Percentiles rank a stretch among this genome's conserved stretches.
Evolutionary conservation across 306 rosid species (phyloP).

Genomic region (Prunus armeniaca): DNA sequence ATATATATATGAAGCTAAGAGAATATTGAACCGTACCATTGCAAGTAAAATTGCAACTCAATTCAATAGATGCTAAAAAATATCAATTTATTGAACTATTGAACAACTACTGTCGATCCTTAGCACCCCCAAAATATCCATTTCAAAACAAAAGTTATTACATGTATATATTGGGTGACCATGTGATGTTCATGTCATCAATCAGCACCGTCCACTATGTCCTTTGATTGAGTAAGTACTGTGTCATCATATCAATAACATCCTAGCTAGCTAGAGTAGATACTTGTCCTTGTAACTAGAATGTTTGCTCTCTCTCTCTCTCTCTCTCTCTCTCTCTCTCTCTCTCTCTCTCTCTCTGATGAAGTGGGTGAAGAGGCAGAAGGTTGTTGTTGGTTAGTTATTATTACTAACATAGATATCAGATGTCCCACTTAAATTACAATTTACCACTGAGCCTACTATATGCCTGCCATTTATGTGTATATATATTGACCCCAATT

Average conservation of each 20-base stretch:
- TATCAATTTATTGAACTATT: too few relatives aligned
- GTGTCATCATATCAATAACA: neutral
- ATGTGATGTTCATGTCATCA: constrained; percentile 6
- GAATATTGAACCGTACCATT: too few relatives aligned
- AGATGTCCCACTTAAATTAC: constrained; percentile 8
- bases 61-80: too few relatives aligned
- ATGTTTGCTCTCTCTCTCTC: neutral
- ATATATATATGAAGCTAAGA: too few relatives aligned
- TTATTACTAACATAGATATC: constrained; percentile 21
- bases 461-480: neutral
- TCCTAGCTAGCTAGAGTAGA: neutral
- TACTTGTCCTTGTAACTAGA: constrained; percentile 29
- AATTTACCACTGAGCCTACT: constrained; percentile 2
- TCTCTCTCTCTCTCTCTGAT: neutral
- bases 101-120: too few relatives aligned
- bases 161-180: constrained; percentile 16
- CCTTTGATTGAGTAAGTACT: neutral
- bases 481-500: neutral
- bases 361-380: constrained; percentile 5
- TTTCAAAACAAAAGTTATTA: constrained; percentile 6
- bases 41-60: too few relatives aligned
- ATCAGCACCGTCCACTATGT: constrained; percentile 11
- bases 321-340: constrained; percentile 4
- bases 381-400: constrained; percentile 51
- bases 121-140: constrained; percentile 20